phyloP scores from a whole-genome alignment of 2,329 filamentous ascomycete species.

The Fusarium sp. region DNA sequence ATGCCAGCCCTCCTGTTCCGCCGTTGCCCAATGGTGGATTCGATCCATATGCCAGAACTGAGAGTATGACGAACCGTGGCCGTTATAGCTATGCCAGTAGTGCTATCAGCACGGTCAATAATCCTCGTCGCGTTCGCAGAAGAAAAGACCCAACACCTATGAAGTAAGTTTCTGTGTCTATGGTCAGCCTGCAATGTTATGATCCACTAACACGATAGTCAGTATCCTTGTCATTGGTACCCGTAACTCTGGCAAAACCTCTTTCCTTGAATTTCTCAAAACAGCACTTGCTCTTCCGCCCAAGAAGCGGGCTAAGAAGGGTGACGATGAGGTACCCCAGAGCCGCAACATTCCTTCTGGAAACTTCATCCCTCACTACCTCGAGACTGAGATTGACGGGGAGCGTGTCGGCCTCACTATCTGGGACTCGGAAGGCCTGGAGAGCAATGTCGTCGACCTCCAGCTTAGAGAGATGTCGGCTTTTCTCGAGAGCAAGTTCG shows the following conservation, averaged over 20 bases:
- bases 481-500: slow-evolving; percentile 97
- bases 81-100: slow-evolving; percentile 97
- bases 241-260: slow-evolving; percentile 90
- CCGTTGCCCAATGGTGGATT: slow-evolving; percentile 71
- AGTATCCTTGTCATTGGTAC: slow-evolving; percentile 93
- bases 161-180: slow-evolving; percentile 78
- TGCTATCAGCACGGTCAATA: slow-evolving; percentile 90
- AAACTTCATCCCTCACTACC: slow-evolving; percentile 86
- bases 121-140: slow-evolving; percentile 88
- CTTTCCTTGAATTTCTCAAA: slow-evolving; percentile 95
- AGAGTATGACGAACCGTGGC: slow-evolving; percentile 97
- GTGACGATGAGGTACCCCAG: slow-evolving; percentile 69
- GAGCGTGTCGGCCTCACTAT: slow-evolving; percentile 92
- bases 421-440: slow-evolving; percentile 95
- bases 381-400: slow-evolving; percentile 93
- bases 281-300: slow-evolving; percentile 84
- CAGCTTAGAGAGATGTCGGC: slow-evolving; percentile 91
- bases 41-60: slow-evolving; percentile 84
- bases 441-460: slow-evolving; percentile 94
- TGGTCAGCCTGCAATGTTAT: neutral
- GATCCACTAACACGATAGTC: slow-evolving; percentile 9
- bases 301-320: slow-evolving; percentile 74
- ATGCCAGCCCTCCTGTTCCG: slow-evolving; percentile 61
- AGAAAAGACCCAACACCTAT: slow-evolving; percentile 98
- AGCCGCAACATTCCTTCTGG: slow-evolving; percentile 65